Evolutionary conservation across 148 eudicot genomes (phyloP), one percentile per base, ranked within the genome.

Genomic region (Fagopyrum homotropicum): DNA sequence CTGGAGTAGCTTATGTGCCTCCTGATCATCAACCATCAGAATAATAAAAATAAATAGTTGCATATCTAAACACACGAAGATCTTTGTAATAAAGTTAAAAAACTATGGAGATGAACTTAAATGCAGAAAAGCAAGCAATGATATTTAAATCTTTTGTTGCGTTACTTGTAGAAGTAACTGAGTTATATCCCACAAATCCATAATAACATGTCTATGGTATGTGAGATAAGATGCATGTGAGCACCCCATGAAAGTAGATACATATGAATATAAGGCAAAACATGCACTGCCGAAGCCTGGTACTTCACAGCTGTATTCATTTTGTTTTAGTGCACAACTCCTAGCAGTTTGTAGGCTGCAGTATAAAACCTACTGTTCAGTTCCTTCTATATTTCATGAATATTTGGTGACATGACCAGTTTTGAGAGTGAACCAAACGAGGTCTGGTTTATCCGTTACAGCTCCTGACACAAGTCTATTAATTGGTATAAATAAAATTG

Each of bases 1-100:
- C 82, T 91, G 97, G 63, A 93, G 94, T 82, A 93, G 76, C 80
- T 88, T 91, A 79, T 93, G 84, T 64, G 88, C 91, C 76, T 93
- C 98, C 98, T 93, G 84, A 16, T 81, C 78, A 79, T 57, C 55
- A 54, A 54, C 9, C 52, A 59, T 69, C 3, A 29, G 22, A 76
- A 48, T 52, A 5, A 66, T 35, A 35, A 35, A 35, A 14, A 66
- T 66, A 14, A 5, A 14, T 43, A 43, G 71, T 46, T 66, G 45
- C 45, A 66, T 66, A 40, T 66, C 17, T 35, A 40, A 14, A 66
- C 6, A 45, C 17, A 76, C 72, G 7, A n/a, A 55, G 9, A n/a
- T 22, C 22, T 72, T 35, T 72, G 56, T 72, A 9, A 49, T 14
- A 35, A 14, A 64, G 14, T 40, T 60, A 40, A 40, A 66, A 40